Evolutionary conservation across 441 rosid species (phyloP).

Genomic region (Croton laevigatus): DNA sequence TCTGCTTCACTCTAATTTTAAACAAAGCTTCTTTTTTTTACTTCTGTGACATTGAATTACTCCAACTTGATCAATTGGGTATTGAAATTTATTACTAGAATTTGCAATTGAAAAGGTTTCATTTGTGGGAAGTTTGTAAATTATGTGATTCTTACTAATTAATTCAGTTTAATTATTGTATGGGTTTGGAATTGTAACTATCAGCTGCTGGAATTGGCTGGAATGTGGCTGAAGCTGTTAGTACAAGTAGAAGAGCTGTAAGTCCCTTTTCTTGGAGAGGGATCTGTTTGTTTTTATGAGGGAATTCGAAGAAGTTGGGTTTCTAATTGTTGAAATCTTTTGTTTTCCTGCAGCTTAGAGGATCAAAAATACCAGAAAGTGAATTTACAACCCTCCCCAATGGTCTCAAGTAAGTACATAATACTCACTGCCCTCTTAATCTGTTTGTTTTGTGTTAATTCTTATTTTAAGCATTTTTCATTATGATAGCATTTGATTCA

Average conservation of each 20-base stretch:
- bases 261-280: conserved; percentile 21
- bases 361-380: conserved; percentile 72
- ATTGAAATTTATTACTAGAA: background rate
- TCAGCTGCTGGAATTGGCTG: conserved; percentile 51
- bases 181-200: conserved; percentile 18
- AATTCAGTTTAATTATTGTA: background rate
- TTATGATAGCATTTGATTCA: background rate
- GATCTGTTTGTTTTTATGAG: background rate
- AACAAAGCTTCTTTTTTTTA: background rate
- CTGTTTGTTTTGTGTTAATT: background rate
- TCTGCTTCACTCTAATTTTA: too few species aligned
- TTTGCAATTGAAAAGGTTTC: background rate
- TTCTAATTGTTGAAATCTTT: conserved; percentile 16
- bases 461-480: background rate
- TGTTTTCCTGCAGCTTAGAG: conserved; percentile 62
- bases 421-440: background rate
- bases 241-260: conserved; percentile 96
- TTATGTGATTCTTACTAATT: background rate
- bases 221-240: conserved; percentile 74
- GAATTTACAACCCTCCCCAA: conserved; percentile 75
- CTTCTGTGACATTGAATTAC: background rate
- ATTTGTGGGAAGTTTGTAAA: background rate
- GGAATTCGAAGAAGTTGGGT: background rate
- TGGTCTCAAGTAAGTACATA: conserved; percentile 71
- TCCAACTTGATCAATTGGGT: conserved; percentile 12